Evolutionary conservation across 768 basidiomycete species (phyloP), one percentile per base, ranked within the genome.

Genomic region (Rhizopogon vesiculosus): DNA sequence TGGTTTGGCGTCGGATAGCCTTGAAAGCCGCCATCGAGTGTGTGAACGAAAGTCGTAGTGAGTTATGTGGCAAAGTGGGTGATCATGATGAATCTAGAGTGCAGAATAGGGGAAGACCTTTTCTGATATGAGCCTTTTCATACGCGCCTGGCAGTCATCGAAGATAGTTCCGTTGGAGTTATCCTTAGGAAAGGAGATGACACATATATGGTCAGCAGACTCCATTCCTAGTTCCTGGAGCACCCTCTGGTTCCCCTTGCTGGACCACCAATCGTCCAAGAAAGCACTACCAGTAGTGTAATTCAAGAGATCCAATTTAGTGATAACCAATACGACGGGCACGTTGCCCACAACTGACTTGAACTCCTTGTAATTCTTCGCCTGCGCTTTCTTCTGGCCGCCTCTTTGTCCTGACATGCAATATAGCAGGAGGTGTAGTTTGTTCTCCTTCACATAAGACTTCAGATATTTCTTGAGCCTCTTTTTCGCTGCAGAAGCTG

Each of bases 191-290:
- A 13, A 12, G 7, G 31, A 0, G 7, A n/a, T 33, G 13, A 48
- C 0, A 12, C 45, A 48, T 15, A 18, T 29, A 48, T 48, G 45
- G 4, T 4, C 1, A 31, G 3, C 3, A 15, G 13, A 1, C 4
- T 5, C 3, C 18, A 48, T 48, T 7, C 13, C 31, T 3, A 48
- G 1, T 0, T 48, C 19, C 13, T 1, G 1, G 3, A 48, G 45
- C 4, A 3, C 10, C 1, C 1, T 7, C 29, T 1, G 2, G 18
- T 33, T 33, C 1, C n/a, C n/a, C n/a, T n/a, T 15, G 0, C 31
- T n/a, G n/a, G 7, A 2, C 46, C 46, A 49, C 46, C 46, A 49
- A 6, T 1, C 22, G 3, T 25, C 22, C n/a, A 25, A 25, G 22
- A 25, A 25, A 25, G 22, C 3, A 25, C 22, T 1, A 25, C 22